Evolutionary conservation across 768 basidiomycete species (phyloP).

Genomic region (Rubroboletus satanas): DNA sequence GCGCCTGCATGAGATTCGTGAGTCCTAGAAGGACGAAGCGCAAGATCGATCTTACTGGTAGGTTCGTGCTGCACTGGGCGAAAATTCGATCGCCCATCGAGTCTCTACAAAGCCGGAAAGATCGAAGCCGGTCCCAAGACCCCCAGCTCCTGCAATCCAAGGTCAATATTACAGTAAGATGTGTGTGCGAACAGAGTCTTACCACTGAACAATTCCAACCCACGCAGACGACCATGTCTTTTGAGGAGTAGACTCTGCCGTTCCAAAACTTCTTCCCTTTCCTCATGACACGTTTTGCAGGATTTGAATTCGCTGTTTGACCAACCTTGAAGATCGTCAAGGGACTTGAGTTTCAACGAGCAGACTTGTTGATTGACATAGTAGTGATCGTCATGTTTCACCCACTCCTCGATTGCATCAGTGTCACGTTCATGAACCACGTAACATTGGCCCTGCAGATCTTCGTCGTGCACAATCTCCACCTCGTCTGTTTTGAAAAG

Average conservation of each 20-base stretch:
- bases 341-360: slow-evolving; percentile 15
- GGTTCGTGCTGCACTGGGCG: slow-evolving; percentile 58
- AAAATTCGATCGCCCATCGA: slow-evolving; percentile 66
- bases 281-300: slow-evolving; percentile 41
- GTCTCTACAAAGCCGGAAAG: slow-evolving; percentile 60
- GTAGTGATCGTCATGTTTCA: slow-evolving; percentile 55
- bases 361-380: slow-evolving; percentile 41
- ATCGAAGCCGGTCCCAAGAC: slow-evolving; percentile 64
- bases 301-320: slow-evolving; percentile 25
- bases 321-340: slow-evolving; percentile 26
- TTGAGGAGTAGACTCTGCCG: slow-evolving; percentile 30
- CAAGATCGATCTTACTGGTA: slow-evolving; percentile 44
- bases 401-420: slow-evolving; percentile 37
- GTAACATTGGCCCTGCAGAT: slow-evolving; percentile 55
- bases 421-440: slow-evolving; percentile 38
- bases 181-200: slow-evolving; percentile 9
- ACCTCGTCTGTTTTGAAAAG: slow-evolving; percentile 40
- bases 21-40: background rate
- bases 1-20: slow-evolving; percentile 34
- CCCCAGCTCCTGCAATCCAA: slow-evolving; percentile 58
- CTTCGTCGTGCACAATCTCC: slow-evolving; percentile 27
- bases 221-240: slow-evolving; percentile 45
- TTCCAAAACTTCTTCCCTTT: slow-evolving; percentile 30
- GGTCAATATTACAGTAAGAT: background rate
- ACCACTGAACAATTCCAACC: slow-evolving; percentile 72